phyloP scores from a whole-genome alignment of 2,329 filamentous ascomycete species.

The Plenodomus tracheiphilus region DNA sequence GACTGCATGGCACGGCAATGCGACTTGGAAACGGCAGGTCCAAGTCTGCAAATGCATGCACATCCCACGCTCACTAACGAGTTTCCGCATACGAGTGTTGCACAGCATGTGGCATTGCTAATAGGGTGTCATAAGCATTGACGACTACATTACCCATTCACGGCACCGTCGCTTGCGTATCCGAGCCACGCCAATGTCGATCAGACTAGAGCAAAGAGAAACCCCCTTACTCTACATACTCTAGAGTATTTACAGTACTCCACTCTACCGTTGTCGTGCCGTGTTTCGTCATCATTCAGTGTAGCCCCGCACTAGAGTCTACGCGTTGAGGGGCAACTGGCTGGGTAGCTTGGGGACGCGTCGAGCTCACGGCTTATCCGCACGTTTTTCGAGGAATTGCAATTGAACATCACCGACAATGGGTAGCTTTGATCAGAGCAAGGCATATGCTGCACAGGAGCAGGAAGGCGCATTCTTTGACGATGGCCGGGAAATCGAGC shows the following conservation, averaged over 20 bases:
- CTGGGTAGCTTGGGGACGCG: conserved; percentile 20
- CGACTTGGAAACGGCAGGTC: conserved; percentile 17
- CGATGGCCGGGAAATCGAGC: conserved; percentile 73
- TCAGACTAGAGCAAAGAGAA: background rate
- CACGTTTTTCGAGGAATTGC: conserved; percentile 11
- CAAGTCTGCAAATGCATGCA: conserved; percentile 17
- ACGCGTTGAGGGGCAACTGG: conserved; percentile 31
- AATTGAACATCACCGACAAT: conserved; percentile 24
- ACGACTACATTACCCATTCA: conserved; percentile 17
- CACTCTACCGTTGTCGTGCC: conserved; percentile 18
- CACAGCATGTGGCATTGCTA: conserved; percentile 11
- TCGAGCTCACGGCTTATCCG: conserved; percentile 17
- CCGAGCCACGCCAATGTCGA: conserved; percentile 4
- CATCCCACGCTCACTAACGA: conserved; percentile 14
- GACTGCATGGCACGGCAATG: conserved; percentile 15
- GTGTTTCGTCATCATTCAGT: conserved; percentile 28
- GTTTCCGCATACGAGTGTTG: background rate
- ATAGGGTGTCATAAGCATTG: conserved; percentile 23
- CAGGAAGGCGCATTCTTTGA: conserved; percentile 54
- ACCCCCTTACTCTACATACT: too few relatives aligned
- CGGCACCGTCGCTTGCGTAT: conserved; percentile 1
- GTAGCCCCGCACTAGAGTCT: conserved; percentile 26
- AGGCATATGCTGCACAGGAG: conserved; percentile 54
- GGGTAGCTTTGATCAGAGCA: conserved; percentile 45
- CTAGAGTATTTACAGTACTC: too few relatives aligned